phyloP scores from a whole-genome alignment of 2,329 filamentous ascomycete species.

The Leptographium procerum region DNA sequence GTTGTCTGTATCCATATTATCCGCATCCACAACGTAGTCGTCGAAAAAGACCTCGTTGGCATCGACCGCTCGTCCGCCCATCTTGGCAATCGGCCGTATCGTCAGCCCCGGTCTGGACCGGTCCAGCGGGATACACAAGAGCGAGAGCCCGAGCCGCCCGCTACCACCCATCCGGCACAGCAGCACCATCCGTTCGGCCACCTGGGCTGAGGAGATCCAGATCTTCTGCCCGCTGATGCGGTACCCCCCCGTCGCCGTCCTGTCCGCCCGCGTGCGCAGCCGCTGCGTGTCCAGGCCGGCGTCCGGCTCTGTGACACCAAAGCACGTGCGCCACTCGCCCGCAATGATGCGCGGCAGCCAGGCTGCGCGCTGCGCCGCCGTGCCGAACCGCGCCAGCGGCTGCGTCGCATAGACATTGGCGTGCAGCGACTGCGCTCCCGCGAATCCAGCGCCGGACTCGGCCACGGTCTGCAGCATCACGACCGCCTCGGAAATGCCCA shows the following conservation, averaged over 20 bases:
- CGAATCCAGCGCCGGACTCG: conserved; percentile 66
- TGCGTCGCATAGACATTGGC: conserved; percentile 67
- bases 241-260: conserved; percentile 42
- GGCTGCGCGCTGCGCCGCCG: conserved; percentile 46
- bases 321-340: conserved; percentile 62
- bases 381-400: conserved; percentile 61
- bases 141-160: conserved; percentile 46
- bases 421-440: conserved; percentile 51
- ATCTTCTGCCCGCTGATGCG: conserved; percentile 70
- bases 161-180: conserved; percentile 58
- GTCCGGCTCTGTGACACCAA: conserved; percentile 77
- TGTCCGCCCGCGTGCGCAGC: conserved; percentile 52
- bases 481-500: conserved; percentile 71
- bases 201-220: conserved; percentile 79
- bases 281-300: conserved; percentile 68
- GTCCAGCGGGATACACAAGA: conserved; percentile 74
- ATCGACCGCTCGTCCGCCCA: conserved; percentile 73
- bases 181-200: conserved; percentile 73
- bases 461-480: conserved; percentile 82
- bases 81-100: conserved; percentile 66
- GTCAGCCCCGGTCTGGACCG: conserved; percentile 46
- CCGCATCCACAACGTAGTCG: conserved; percentile 53
- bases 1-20: too few species aligned
- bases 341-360: conserved; percentile 62
- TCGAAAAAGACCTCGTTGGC: conserved; percentile 87